Percentiles rank a stretch among this genome's conserved stretches.
Evolutionary conservation across 768 basidiomycete species (phyloP).

Genomic region (Coprinopsis marcescibilis): DNA sequence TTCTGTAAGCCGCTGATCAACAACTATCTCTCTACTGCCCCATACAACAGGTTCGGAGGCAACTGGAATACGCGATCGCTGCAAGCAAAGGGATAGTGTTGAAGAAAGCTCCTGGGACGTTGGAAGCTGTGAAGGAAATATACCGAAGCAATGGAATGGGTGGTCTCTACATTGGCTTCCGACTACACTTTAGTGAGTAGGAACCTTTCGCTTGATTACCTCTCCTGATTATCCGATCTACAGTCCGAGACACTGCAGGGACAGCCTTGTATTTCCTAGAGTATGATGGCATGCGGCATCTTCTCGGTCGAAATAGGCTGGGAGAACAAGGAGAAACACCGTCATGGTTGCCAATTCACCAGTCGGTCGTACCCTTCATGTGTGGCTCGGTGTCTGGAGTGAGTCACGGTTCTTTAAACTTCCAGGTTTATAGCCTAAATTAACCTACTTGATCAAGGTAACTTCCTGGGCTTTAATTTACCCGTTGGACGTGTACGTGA

Average conservation of each 20-base stretch:
- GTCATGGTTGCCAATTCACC: constrained; percentile 79
- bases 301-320: constrained; percentile 69
- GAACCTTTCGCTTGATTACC: constrained; percentile 4
- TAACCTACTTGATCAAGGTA: constrained; percentile 35
- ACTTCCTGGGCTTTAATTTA: constrained; percentile 89
- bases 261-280: constrained; percentile 92
- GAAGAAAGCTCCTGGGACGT: constrained; percentile 70
- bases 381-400: constrained; percentile 91
- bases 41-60: constrained; percentile 66
- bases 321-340: constrained; percentile 81
- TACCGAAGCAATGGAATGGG: constrained; percentile 53
- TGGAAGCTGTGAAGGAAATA: constrained; percentile 77
- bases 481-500: constrained; percentile 82
- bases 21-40: constrained; percentile 1
- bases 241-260: constrained; percentile 85
- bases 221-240: constrained; percentile 3
- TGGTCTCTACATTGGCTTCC: constrained; percentile 80
- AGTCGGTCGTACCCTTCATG: constrained; percentile 79
- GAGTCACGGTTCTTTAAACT: constrained; percentile 25
- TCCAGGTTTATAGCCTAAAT: constrained; percentile 24
- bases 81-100: constrained; percentile 68
- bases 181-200: constrained; percentile 72
- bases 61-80: constrained; percentile 89
- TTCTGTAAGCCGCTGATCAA: no score
- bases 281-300: constrained; percentile 87